A percentile compares a stretch with the other conserved stretches of the same genome.
These are phyloP conservation scores for Acanthamoeba divionensis DNA, from an alignment of 208 protist genomes.

Conservation along the genomic window DNA sequence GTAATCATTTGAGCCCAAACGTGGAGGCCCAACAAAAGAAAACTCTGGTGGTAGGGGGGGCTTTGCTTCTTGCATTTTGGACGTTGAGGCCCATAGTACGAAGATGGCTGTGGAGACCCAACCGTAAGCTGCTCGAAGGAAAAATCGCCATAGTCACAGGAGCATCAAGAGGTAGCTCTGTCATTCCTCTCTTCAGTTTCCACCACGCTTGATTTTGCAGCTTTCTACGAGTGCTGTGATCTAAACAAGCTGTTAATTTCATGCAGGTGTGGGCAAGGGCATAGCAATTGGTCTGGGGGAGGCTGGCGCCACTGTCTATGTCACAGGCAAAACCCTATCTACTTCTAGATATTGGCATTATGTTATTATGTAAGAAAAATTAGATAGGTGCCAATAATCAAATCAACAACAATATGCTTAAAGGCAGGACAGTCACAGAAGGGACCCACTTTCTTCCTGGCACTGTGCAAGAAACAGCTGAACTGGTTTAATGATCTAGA, in stretches of 20 bases:
- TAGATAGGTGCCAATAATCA: background rate
- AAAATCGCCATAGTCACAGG: slow-evolving; percentile 10
- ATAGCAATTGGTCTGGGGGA: background rate
- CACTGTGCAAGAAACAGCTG: background rate
- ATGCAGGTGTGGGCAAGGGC: slow-evolving; percentile 8
- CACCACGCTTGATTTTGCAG: background rate
- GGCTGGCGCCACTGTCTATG: background rate
- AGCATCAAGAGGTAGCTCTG: background rate
- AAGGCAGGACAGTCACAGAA: background rate
- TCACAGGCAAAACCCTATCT: no score
- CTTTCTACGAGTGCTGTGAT: background rate
- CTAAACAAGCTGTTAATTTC: background rate
- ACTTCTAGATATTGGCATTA: background rate
- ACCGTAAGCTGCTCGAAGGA: background rate
- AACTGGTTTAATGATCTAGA: no score
- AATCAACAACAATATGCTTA: background rate
- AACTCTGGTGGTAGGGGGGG: no score
- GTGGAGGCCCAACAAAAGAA: no score
- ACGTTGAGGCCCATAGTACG: background rate
- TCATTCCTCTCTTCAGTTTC: background rate
- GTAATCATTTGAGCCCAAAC: no score
- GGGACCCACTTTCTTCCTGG: background rate
- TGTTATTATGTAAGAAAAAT: background rate
- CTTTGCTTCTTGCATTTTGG: no score
- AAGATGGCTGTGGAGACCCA: background rate